Evolutionary conservation across 2,329 filamentous ascomycete genomes (phyloP), one percentile per base, ranked within the genome.

Genomic region (Paraphaeosphaeria sporulosa): DNA sequence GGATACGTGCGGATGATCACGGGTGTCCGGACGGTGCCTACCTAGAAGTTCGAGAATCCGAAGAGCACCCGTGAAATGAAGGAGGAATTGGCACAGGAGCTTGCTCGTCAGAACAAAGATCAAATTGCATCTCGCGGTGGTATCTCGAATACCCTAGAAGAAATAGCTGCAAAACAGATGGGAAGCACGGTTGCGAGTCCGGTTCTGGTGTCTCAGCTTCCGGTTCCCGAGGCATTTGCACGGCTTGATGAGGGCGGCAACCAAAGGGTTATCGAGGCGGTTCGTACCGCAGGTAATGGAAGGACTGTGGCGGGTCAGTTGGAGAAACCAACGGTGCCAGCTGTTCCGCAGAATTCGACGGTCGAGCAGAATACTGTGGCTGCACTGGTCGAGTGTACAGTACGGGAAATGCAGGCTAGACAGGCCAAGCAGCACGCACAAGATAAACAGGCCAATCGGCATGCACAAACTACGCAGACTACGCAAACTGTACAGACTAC

Each of bases 1-100:
- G 52, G 52, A 27, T 55, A 55, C 15, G 27, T 55, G 9, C 52
- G 52, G 5, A 47, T 55, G 42, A 55, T 55, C 23, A 36, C 52
- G 32, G 52, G 52, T 12, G 38, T 46, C n/a, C 52, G 52, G 17
- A 43, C 21, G 21, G 23, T 30, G 23, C 36, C 36, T 9, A 53
- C 19, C 38, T 53, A 53, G 36, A 17, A 32, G 10, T 21, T 34
- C 9, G 27, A 49, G 27, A 27, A 15, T n/a, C 15, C 2, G 3
- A 34, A 19, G 9, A n/a, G 2, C 8, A 12, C 27, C 27, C 46
- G 17, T 34, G 27, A 3, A 34, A 23, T 13, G 15, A 21, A 5
- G 44, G 30, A 8, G 12, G n/a, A n/a, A n/a, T 4, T 44, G 6
- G 42, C 19, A n/a, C 9, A 19, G 2, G 42, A 44, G 4, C 21